Evolutionary conservation across 2,329 filamentous ascomycete species (phyloP).

Genomic region (Coleophoma crateriformis): DNA sequence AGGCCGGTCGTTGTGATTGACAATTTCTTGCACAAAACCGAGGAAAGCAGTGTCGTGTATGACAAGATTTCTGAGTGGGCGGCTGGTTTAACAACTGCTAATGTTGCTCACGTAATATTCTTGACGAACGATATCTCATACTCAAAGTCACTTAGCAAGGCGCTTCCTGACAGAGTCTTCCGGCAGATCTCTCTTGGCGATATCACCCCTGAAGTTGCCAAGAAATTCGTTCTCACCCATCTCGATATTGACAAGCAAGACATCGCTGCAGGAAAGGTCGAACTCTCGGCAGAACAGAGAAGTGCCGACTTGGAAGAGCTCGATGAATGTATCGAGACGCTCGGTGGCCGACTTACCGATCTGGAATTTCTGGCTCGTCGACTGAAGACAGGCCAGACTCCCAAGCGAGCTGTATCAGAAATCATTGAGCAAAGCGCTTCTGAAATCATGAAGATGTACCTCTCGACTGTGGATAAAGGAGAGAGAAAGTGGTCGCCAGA

Average conservation of each 20-base stretch:
- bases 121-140: constrained; percentile 86
- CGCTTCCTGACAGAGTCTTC: constrained; percentile 87
- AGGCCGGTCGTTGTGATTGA: constrained; percentile 83
- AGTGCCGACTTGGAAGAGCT: constrained; percentile 59
- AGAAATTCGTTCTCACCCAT: constrained; percentile 83
- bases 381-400: constrained; percentile 81
- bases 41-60: constrained; percentile 59
- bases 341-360: constrained; percentile 92
- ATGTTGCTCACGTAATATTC: constrained; percentile 91
- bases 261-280: constrained; percentile 21
- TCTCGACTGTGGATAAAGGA: constrained; percentile 50
- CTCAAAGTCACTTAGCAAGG: constrained; percentile 79
- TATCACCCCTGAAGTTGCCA: constrained; percentile 78
- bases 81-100: constrained; percentile 75
- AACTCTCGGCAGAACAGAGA: constrained; percentile 23
- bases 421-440: constrained; percentile 86
- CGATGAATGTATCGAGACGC: constrained; percentile 71
- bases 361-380: constrained; percentile 90
- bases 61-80: constrained; percentile 88
- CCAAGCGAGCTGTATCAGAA: constrained; percentile 73
- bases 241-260: constrained; percentile 44
- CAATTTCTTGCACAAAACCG: constrained; percentile 80
- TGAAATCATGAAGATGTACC: constrained; percentile 90
- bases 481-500: constrained; percentile 69
- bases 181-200: constrained; percentile 81